Evolutionary conservation across 73 alveolate genomes (phyloP).

Genomic region (Durusdinium trenchii): DNA sequence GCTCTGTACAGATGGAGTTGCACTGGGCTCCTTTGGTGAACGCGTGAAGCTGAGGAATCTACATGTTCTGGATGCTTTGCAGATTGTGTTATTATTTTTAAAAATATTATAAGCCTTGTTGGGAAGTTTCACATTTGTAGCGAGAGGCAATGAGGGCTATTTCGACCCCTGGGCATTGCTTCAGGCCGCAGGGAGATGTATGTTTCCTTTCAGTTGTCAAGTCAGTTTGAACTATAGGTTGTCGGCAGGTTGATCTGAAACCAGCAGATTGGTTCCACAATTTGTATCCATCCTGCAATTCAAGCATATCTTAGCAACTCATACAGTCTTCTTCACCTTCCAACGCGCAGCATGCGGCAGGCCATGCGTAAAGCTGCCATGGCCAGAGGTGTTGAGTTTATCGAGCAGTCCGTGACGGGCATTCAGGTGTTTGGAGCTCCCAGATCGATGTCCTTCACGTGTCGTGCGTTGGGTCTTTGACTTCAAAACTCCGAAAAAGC

Average conservation of each 20-base stretch:
- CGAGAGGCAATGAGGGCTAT: conserved; percentile 41
- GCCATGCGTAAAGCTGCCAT: conserved; percentile 94
- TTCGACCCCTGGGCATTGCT: conserved; percentile 74
- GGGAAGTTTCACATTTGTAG: not conserved
- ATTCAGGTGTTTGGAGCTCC: not conserved
- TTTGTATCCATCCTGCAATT: not conserved
- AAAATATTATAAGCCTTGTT: not conserved
- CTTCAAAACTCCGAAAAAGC: no score
- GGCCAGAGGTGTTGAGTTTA: conserved; percentile 72
- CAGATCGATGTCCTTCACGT: no score
- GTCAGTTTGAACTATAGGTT: not conserved
- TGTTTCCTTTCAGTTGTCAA: not conserved
- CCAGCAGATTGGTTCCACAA: not conserved
- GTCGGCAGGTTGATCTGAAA: not conserved
- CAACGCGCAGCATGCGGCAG: not conserved
- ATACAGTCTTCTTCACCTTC: not conserved
- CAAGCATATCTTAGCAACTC: not conserved
- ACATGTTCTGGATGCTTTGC: not conserved
- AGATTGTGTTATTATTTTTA: not conserved
- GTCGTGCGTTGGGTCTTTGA: no score
- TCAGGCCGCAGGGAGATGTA: conserved; percentile 18
- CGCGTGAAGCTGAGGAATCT: no score
- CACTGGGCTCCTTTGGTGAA: conserved; percentile 73
- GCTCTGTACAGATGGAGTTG: conserved; percentile 79
- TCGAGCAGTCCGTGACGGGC: conserved; percentile 55